phyloP scores from a whole-genome alignment of 805 yeast genomes.

The Saccharomycopsis fodiens region DNA sequence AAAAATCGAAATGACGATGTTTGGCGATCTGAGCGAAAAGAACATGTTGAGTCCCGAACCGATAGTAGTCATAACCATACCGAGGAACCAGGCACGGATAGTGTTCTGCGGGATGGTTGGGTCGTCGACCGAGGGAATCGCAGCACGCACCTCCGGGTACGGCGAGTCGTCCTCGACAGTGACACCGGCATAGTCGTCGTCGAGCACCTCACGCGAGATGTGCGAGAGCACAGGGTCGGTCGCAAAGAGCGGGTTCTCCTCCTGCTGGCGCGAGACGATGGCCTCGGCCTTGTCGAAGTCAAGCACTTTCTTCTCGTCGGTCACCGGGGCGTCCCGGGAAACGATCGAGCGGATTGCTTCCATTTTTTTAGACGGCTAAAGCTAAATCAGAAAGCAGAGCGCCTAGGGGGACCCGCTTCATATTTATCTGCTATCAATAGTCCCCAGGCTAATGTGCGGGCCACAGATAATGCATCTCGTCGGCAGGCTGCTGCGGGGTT shows the following conservation, averaged over 20 bases:
- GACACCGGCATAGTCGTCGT: constrained; percentile 31
- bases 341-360: background rate
- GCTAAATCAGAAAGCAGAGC: background rate
- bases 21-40: constrained; percentile 45
- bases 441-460: too few relatives aligned
- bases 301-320: constrained; percentile 2
- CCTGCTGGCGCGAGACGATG: background rate
- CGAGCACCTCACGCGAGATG: constrained; percentile 10
- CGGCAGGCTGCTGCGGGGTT: background rate
- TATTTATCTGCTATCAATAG: too few relatives aligned
- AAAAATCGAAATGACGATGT: constrained; percentile 26
- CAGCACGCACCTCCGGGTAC: constrained; percentile 53
- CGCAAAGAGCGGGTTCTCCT: background rate
- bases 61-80: constrained; percentile 40
- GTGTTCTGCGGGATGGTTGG: constrained; percentile 41
- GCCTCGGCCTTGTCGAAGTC: constrained; percentile 8
- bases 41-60: constrained; percentile 51
- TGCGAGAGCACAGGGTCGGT: constrained; percentile 12
- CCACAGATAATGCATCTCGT: background rate
- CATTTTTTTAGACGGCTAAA: background rate
- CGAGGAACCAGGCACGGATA: constrained; percentile 46
- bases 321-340: background rate
- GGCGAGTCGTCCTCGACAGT: constrained; percentile 31
- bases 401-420: too few relatives aligned
- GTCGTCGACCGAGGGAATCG: constrained; percentile 47